Evolutionary conservation across 2,329 filamentous ascomycete genomes (phyloP).

Genomic region (Tolypocladium paradoxum): DNA sequence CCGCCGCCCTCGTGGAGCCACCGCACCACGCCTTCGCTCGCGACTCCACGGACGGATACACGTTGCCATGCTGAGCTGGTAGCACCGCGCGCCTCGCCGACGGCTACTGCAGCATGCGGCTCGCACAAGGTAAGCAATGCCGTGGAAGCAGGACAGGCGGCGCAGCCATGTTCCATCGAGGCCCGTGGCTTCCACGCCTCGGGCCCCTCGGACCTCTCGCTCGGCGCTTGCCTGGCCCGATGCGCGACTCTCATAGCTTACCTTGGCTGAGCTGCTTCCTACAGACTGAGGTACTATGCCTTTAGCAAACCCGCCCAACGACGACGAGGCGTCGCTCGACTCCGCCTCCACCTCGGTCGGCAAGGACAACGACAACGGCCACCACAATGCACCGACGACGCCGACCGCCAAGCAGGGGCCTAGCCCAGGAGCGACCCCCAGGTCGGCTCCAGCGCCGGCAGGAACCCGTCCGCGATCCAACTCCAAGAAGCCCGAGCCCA

Average conservation of each 20-base stretch:
- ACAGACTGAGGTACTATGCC: slow-evolving; percentile 12
- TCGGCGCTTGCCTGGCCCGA: neutral
- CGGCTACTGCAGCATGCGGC: slow-evolving; percentile 8
- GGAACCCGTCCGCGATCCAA: slow-evolving; percentile 21
- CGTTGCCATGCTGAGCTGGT: slow-evolving; percentile 6
- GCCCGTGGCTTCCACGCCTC: neutral
- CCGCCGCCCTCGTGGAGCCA: neutral
- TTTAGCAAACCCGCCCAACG: slow-evolving; percentile 8
- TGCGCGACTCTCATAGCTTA: neutral
- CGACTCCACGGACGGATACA: neutral
- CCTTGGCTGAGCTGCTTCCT: slow-evolving; percentile 5
- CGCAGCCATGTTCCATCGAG: neutral
- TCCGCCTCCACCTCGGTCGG: slow-evolving; percentile 4
- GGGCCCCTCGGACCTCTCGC: neutral
- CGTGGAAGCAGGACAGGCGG: neutral
- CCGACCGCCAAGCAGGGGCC: slow-evolving; percentile 6
- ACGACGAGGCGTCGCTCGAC: slow-evolving; percentile 8
- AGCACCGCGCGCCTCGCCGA: slow-evolving; percentile 3
- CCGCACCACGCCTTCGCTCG: neutral
- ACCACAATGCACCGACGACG: slow-evolving; percentile 1
- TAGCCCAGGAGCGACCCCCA: slow-evolving; percentile 20
- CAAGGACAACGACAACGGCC: neutral
- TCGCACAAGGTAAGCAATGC: slow-evolving; percentile 5
- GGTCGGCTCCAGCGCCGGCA: slow-evolving; percentile 30
- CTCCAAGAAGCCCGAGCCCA: slow-evolving; percentile 29